phyloP scores from a whole-genome alignment of 2,329 filamentous ascomycete species.

The Penicillium sp. region DNA sequence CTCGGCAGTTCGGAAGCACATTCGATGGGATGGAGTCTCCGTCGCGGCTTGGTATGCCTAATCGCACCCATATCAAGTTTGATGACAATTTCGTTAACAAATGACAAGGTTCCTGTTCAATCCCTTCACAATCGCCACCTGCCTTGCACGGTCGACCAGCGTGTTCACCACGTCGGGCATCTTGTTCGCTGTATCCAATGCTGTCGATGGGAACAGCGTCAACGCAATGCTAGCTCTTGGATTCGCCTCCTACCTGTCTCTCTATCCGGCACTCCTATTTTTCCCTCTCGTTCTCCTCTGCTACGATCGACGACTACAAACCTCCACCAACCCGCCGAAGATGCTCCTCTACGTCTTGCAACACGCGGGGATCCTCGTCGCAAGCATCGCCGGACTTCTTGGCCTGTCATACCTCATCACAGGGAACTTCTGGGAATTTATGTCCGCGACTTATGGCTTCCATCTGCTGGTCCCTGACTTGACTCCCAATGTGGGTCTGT shows the following conservation, averaged over 20 bases:
- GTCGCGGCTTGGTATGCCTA: constrained; percentile 75
- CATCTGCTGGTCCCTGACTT: constrained; percentile 89
- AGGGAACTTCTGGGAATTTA: constrained; percentile 81
- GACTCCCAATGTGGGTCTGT: constrained; percentile 91
- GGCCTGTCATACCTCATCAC: constrained; percentile 74
- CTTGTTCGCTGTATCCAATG: constrained; percentile 79
- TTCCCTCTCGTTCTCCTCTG: constrained; percentile 80
- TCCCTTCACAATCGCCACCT: constrained; percentile 89
- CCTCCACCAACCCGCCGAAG: constrained; percentile 35
- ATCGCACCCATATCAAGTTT: not conserved
- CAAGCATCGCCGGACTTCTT: constrained; percentile 66
- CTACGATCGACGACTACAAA: constrained; percentile 66
- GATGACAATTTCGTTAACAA: constrained; percentile 4
- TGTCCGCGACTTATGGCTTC: constrained; percentile 87
- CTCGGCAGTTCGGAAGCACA: constrained; percentile 74
- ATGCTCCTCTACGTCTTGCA: constrained; percentile 56
- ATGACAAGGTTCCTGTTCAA: constrained; percentile 83
- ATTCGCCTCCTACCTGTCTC: constrained; percentile 85
- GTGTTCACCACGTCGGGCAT: constrained; percentile 89
- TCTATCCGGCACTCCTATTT: constrained; percentile 87
- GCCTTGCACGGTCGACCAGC: constrained; percentile 84
- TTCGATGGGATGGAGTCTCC: constrained; percentile 73
- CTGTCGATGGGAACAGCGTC: constrained; percentile 72
- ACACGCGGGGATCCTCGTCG: constrained; percentile 58
- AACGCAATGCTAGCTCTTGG: constrained; percentile 83